Conservation (phyloP, 805 yeast genomes). For the Maudiozyma saulgeensis region DNA sequence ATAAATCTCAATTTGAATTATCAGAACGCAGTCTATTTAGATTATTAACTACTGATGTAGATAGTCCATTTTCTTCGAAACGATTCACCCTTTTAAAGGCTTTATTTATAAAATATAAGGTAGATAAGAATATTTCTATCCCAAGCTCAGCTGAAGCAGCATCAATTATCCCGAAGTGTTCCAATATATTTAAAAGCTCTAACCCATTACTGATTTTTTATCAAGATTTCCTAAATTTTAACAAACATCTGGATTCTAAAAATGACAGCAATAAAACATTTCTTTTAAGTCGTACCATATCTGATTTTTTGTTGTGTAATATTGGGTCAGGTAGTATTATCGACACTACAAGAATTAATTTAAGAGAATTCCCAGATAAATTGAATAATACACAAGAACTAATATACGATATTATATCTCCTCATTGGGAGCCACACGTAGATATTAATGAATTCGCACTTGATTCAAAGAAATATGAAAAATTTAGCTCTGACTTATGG, state of each 20-base stretch:
- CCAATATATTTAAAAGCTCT: not conserved
- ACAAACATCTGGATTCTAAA: not conserved
- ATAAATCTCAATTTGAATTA: not conserved
- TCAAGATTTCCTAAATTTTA: not conserved
- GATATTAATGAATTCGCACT: not conserved
- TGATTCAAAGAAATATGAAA: not conserved
- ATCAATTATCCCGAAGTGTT: not conserved
- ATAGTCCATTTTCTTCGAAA: not conserved
- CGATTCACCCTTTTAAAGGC: not conserved
- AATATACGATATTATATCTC: not conserved
- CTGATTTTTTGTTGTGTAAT: not conserved
- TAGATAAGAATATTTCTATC: not conserved
- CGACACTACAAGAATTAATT: too few relatives aligned
- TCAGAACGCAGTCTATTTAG: not conserved
- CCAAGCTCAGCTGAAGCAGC: not conserved
- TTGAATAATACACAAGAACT: not conserved
- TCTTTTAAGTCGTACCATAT: not conserved
- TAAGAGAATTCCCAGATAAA: not conserved
- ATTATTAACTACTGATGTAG: not conserved
- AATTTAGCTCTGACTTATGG: constrained; percentile 6
- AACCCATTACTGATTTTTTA: not conserved
- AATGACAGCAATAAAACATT: not conserved
- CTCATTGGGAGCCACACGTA: not conserved
- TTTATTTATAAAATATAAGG: not conserved
- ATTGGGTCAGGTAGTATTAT: not conserved